Percentiles rank a stretch among this genome's conserved stretches.
phyloP scores from a whole-genome alignment of 2,329 filamentous ascomycete species.

The Microdochium nivale region DNA sequence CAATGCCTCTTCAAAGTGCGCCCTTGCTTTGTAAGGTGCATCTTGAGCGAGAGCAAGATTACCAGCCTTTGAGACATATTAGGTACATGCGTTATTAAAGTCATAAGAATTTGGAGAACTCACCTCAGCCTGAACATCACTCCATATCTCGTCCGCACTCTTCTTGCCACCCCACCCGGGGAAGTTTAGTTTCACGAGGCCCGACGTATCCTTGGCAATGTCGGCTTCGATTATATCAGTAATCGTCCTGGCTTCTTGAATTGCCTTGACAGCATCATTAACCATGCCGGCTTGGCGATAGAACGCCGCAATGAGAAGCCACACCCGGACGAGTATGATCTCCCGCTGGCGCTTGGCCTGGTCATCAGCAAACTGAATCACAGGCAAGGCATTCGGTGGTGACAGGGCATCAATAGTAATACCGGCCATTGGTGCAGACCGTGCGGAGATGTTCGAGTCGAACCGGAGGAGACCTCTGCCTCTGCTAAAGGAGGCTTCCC shows the following conservation, averaged over 20 bases:
- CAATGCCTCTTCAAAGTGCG: conserved; percentile 75
- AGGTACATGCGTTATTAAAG: not conserved
- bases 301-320: conserved; percentile 82
- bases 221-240: conserved; percentile 64
- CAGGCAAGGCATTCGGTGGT: conserved; percentile 37
- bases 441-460: conserved; percentile 33
- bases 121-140: conserved; percentile 75
- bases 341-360: conserved; percentile 41
- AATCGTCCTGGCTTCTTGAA: conserved; percentile 73
- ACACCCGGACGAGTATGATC: conserved; percentile 63
- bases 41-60: conserved; percentile 55
- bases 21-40: conserved; percentile 59
- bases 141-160: conserved; percentile 77
- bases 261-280: conserved; percentile 71
- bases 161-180: conserved; percentile 72
- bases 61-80: conserved; percentile 45
- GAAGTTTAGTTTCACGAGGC: conserved; percentile 51
- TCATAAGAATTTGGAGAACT: conserved; percentile 20
- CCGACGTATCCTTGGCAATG: conserved; percentile 51
- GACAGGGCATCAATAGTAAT: conserved; percentile 29
- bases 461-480: conserved; percentile 33
- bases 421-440: not conserved
- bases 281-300: conserved; percentile 76
- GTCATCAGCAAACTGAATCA: conserved; percentile 45
- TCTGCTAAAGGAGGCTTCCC: conserved; percentile 32